These are phyloP conservation scores for Acer saccharum DNA, from an alignment of 345 rosid genomes.

Conservation along the genomic window DNA sequence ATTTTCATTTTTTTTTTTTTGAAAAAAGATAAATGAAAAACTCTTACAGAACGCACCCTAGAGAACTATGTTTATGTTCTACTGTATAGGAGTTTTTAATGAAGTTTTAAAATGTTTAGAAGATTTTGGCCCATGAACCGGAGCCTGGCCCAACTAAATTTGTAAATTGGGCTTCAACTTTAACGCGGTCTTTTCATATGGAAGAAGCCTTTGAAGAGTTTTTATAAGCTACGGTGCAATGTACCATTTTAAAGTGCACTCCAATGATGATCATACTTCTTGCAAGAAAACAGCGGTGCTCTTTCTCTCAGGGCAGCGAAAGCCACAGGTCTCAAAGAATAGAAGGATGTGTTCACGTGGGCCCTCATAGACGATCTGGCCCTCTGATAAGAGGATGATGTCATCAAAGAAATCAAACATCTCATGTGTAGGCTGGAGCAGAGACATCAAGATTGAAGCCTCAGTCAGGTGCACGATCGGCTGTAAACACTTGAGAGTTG, in stretches of 20 bases:
- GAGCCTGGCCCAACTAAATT: too few species aligned
- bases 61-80: too few species aligned
- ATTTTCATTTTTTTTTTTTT: too few species aligned
- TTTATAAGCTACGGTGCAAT: not conserved
- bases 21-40: too few species aligned
- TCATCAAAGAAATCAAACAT: constrained; percentile 89
- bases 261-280: constrained; percentile 51
- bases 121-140: too few species aligned
- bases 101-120: too few species aligned
- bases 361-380: constrained; percentile 86
- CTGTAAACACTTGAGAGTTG: constrained; percentile 81
- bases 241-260: not conserved
- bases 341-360: constrained; percentile 63
- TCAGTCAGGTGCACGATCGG: constrained; percentile 75
- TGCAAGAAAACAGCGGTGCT: constrained; percentile 91
- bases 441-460: constrained; percentile 75
- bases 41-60: too few species aligned
- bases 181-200: too few species aligned
- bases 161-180: too few species aligned
- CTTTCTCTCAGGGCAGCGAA: constrained; percentile 81
- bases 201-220: not conserved
- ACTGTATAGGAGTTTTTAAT: too few species aligned
- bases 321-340: constrained; percentile 77
- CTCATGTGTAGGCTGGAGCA: constrained; percentile 93
- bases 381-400: constrained; percentile 72